Percentiles rank a stretch among this genome's conserved stretches.
phyloP scores from a whole-genome alignment of 176 grass and related monocot species.

The Alopecurus myosuroides region DNA sequence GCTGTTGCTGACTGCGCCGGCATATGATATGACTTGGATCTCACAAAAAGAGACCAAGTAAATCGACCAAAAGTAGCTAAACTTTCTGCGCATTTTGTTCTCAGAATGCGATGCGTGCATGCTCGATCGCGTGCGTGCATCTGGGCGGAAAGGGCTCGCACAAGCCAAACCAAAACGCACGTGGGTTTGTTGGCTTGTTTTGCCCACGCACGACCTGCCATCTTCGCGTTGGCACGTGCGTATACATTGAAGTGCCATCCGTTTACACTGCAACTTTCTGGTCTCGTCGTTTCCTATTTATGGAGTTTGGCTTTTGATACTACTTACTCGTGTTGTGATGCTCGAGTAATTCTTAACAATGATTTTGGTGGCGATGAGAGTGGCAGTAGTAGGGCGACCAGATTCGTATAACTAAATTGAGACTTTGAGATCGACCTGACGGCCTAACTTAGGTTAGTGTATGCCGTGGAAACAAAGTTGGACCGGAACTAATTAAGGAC shows the following conservation, averaged over 20 bases:
- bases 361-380: not conserved
- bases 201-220: not conserved
- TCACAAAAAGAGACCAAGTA: not conserved
- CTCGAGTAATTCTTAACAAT: not conserved
- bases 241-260: not conserved
- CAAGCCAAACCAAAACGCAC: not conserved
- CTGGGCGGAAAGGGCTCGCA: not conserved
- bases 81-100: no score
- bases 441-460: not conserved
- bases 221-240: constrained; percentile 15
- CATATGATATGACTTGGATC: constrained; percentile 13
- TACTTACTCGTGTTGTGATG: not conserved
- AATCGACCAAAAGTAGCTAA: not conserved
- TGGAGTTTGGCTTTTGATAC: not conserved
- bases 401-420: no score
- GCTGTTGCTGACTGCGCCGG: constrained; percentile 30
- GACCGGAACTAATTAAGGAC: not conserved
- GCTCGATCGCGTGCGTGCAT: not conserved
- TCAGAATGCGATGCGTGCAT: not conserved
- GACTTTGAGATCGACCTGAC: no score
- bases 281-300: not conserved
- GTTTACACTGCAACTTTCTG: not conserved
- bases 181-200: not conserved
- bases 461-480: not conserved
- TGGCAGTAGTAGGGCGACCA: not conserved